A percentile compares a stretch with the other conserved stretches of the same genome.
phyloP scores from a whole-genome alignment of 345 rosid genomes.

The Citrus trifoliata region DNA sequence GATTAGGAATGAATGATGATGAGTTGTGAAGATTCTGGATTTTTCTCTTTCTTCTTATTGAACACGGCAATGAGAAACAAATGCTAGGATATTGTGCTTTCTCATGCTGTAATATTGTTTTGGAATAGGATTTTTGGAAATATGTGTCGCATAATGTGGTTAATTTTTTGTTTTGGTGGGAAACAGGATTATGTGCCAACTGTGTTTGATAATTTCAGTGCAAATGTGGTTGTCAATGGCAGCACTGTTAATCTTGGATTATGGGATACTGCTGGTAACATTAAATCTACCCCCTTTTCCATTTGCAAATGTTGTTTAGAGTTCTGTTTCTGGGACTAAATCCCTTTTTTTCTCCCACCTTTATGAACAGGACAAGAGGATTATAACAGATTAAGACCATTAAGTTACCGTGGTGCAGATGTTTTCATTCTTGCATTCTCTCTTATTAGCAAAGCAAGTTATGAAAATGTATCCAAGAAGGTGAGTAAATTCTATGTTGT shows the following conservation, averaged over 20 bases:
- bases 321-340: slow-evolving; percentile 8
- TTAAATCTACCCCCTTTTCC: background rate
- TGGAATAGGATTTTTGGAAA: background rate
- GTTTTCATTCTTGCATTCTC: slow-evolving; percentile 95
- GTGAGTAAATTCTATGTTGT: slow-evolving; percentile 20
- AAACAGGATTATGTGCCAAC: slow-evolving; percentile 92
- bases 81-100: background rate
- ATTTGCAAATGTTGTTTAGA: background rate
- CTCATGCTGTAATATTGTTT: background rate
- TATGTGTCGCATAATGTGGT: background rate
- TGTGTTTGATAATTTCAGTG: slow-evolving; percentile 95
- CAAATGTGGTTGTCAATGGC: slow-evolving; percentile 92
- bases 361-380: slow-evolving; percentile 78
- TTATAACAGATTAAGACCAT: slow-evolving; percentile 86
- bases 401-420: slow-evolving; percentile 95
- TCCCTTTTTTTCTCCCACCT: background rate
- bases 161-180: slow-evolving; percentile 11
- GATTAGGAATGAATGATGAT: background rate
- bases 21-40: background rate
- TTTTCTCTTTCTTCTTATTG: background rate
- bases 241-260: slow-evolving; percentile 82
- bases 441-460: slow-evolving; percentile 98
- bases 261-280: slow-evolving; percentile 97
- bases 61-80: background rate
- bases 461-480: slow-evolving; percentile 95